Percentiles rank a stretch among this genome's conserved stretches.
Evolutionary conservation across 192 early-diverging fungal genomes (phyloP).

Genomic region (Backusella tuberculispora): DNA sequence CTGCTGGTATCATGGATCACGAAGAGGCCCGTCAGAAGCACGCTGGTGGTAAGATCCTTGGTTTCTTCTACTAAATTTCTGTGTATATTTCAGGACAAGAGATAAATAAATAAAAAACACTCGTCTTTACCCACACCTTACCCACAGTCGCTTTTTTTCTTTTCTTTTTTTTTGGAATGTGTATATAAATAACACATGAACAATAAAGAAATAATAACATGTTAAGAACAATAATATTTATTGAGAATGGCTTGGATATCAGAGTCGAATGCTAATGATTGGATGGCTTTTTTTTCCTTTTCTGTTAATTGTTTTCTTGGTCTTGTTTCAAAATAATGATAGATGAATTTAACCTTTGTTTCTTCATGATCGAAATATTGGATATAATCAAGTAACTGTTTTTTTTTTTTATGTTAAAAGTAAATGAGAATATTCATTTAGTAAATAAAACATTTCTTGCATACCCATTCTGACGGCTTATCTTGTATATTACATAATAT

Average conservation of each 20-base stretch:
- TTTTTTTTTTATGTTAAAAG: background rate
- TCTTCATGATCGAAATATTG: slow-evolving; percentile 10
- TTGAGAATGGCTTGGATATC: slow-evolving; percentile 4
- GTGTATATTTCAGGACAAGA: too few relatives aligned
- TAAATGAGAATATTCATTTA: background rate
- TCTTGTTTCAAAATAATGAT: background rate
- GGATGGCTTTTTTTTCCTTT: background rate
- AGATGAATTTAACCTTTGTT: slow-evolving; percentile 10
- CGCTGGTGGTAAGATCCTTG: slow-evolving; percentile 97
- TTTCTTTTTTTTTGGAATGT: too few relatives aligned
- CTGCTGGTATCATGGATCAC: slow-evolving; percentile 99
- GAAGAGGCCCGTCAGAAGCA: slow-evolving; percentile 97
- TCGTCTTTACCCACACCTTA: too few relatives aligned
- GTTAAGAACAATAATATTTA: slow-evolving; percentile 1
- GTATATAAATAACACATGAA: too few relatives aligned
- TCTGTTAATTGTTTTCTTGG: background rate
- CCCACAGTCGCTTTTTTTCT: too few relatives aligned
- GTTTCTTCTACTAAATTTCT: slow-evolving; percentile 82
- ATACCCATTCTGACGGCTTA: background rate
- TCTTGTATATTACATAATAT: background rate
- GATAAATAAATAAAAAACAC: too few relatives aligned
- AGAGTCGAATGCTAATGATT: slow-evolving; percentile 5
- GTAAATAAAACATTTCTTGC: too few relatives aligned
- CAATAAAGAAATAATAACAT: background rate
- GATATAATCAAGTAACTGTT: background rate